phyloP scores from a whole-genome alignment of 2,329 filamentous ascomycete species.

The Colletotrichum godetiae region DNA sequence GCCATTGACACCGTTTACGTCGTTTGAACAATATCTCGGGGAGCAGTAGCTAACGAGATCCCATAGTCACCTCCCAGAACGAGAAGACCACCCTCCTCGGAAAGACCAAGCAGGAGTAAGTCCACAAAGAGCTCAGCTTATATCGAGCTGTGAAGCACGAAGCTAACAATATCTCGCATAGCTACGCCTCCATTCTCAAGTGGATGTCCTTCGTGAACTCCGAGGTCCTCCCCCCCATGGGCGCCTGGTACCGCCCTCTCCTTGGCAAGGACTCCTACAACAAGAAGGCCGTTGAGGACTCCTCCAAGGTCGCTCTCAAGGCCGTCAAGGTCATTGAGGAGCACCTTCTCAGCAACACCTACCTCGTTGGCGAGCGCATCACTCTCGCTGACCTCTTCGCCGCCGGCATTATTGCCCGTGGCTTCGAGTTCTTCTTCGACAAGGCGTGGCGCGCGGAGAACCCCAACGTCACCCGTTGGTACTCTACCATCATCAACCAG shows the following conservation, averaged over 20 bases:
- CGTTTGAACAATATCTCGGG: constrained; percentile 27
- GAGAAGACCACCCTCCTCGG: constrained; percentile 99
- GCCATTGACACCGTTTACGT: constrained; percentile 40
- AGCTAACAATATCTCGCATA: constrained; percentile 46
- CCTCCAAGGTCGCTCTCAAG: constrained; percentile 75
- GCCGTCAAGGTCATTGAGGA: constrained; percentile 81
- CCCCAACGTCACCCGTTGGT: constrained; percentile 94
- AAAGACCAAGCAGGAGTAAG: constrained; percentile 99
- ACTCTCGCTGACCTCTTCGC: constrained; percentile 95
- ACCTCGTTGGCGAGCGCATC: constrained; percentile 96
- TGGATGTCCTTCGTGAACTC: constrained; percentile 98
- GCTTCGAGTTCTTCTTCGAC: constrained; percentile 95
- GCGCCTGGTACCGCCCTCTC: constrained; percentile 87
- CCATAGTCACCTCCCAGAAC: constrained; percentile 95
- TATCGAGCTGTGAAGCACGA: constrained; percentile 5
- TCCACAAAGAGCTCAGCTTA: constrained; percentile 30
- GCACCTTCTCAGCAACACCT: constrained; percentile 93
- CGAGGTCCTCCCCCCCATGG: constrained; percentile 81
- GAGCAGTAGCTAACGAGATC: constrained; percentile 44
- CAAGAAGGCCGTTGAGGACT: constrained; percentile 95
- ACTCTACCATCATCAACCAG: constrained; percentile 92
- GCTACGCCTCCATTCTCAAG: constrained; percentile 94
- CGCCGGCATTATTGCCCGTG: constrained; percentile 81
- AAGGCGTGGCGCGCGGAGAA: constrained; percentile 85
- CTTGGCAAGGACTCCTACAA: constrained; percentile 88